Conservation (phyloP, 225 moss, liverwort and hornwort genomes). For the Rhytidiadelphus loreus region DNA sequence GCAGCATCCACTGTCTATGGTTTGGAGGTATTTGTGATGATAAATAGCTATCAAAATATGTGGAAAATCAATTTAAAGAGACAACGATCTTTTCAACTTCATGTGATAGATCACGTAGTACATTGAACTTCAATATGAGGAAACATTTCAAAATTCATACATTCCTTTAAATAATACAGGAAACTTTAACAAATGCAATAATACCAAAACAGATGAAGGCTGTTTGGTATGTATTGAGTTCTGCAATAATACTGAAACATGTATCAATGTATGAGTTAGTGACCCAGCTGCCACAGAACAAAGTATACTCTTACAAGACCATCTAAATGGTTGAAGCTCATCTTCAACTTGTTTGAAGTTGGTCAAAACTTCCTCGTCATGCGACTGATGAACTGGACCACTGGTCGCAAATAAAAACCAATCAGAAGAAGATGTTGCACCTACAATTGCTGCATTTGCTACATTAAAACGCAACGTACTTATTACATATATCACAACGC, state of each 20-base stretch:
- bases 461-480: not conserved
- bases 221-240: not conserved
- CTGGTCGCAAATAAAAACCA: not conserved
- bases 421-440: constrained; percentile 2
- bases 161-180: not conserved
- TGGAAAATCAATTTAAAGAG: not conserved
- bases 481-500: constrained; percentile 6
- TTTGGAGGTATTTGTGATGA: not conserved
- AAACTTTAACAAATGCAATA: not conserved
- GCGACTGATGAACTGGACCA: constrained; percentile 9
- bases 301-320: constrained; percentile 5
- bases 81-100: not conserved
- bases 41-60: not conserved
- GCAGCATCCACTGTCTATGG: too few species aligned
- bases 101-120: too few species aligned
- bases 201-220: not conserved
- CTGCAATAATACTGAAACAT: not conserved
- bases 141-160: not conserved
- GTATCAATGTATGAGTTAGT: not conserved
- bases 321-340: constrained; percentile 8
- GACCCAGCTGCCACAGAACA: not conserved
- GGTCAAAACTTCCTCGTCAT: constrained; percentile 13
- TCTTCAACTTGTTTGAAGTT: constrained; percentile 6
- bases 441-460: constrained; percentile 12
- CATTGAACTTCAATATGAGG: not conserved